Base-by-base conservation (phyloP, 2,329 filamentous ascomycete genomes). In the Sarocladium kiliense region DNA sequence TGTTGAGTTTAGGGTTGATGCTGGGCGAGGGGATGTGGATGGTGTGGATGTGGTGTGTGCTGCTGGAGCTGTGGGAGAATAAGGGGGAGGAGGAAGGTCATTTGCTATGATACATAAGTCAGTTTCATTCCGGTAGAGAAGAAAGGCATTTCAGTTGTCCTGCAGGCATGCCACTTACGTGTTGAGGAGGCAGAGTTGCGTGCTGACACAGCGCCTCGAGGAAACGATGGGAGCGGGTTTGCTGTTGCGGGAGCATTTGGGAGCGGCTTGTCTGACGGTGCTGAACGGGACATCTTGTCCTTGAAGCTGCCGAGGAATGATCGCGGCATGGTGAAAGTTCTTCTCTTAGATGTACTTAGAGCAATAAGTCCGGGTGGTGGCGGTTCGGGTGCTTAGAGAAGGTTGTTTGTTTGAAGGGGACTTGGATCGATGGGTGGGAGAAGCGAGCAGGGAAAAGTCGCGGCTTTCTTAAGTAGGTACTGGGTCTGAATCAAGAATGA, bases 81-180 rank as follows among this genome's bases (percentile, higher is more conserved):
- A 74, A 19, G 72, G 66, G 3, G 73, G 73, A 21, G 71, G 71
- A 21, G 71, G 71, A 5, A 68, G 62, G 11, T 71, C 68, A 14
- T 57, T 55, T 42, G 51, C 63, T 67, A 54, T 51, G 10, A 10
- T 4, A 21, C 7, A 14, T 11, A 10, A 19, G 47, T 51, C 30
- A 51, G 47, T 21, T 7, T 47, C 12, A 18, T 47, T 47, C 12
- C 11, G 5, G 16, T 16, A 9, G 23, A 3, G 7, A 21, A 7
- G 3, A 16, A 44, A 9, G 5, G 7, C 9, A 7, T 23, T 12
- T 9, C 18, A 9, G 12, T 9, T 10, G 4, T 30, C 12, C 18
- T 9, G 11, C 21, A 14, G n/a, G 44, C 5, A 18, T 16, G n/a
- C 21, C 16, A 27, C 27, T 30, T 51, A 54, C 55, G n/a, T 14